A percentile compares a stretch with the other conserved stretches of the same genome.
Evolutionary conservation across 179 eudicot species (phyloP).

Genomic region (Silene vulgaris): DNA sequence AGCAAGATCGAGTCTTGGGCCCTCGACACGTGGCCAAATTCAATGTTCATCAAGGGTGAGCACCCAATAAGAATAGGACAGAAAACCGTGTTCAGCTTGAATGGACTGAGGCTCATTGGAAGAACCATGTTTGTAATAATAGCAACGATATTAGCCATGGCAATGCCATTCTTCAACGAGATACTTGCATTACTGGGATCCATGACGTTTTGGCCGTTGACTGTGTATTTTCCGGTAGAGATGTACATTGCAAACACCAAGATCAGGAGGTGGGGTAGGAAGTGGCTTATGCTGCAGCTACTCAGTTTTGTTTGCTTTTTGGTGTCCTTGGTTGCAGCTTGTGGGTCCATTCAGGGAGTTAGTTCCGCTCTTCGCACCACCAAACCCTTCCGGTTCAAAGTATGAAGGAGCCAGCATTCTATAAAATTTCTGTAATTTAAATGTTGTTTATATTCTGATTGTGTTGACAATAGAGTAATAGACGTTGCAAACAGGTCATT

Average conservation of each 20-base stretch:
- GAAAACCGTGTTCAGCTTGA: constrained; percentile 27
- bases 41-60: constrained; percentile 33
- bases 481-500: neutral
- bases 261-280: constrained; percentile 16
- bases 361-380: constrained; percentile 24
- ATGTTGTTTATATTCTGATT: neutral
- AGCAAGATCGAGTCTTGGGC: constrained; percentile 35
- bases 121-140: constrained; percentile 35
- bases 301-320: constrained; percentile 32
- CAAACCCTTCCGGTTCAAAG: constrained; percentile 36
- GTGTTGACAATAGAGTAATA: neutral
- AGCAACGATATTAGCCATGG: constrained; percentile 36
- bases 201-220: constrained; percentile 33
- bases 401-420: constrained; percentile 15
- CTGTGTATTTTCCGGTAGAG: constrained; percentile 29
- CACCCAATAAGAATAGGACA: constrained; percentile 32
- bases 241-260: constrained; percentile 32
- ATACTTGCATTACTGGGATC: constrained; percentile 34
- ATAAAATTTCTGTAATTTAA: neutral
- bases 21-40: constrained; percentile 30
- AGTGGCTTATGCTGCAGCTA: constrained; percentile 29
- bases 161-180: constrained; percentile 42
- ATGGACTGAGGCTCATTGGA: constrained; percentile 35
- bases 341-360: constrained; percentile 39
- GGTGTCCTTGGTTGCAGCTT: constrained; percentile 33